Evolutionary conservation across 2,329 filamentous ascomycete genomes (phyloP), one percentile per base, ranked within the genome.

Genomic region (Aspergillus pseudoviridinutans): DNA sequence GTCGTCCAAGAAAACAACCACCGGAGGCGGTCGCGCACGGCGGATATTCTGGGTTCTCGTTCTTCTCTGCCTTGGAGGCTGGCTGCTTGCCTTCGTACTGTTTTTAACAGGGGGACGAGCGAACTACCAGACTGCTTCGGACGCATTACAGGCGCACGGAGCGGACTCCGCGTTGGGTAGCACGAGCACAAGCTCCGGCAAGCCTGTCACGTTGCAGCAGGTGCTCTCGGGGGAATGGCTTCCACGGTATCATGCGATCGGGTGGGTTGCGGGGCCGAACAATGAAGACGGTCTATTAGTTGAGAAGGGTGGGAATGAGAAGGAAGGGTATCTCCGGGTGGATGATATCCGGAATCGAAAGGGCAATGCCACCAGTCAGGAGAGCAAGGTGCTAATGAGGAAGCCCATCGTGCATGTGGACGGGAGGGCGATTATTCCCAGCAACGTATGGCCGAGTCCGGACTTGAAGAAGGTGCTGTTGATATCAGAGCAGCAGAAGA

Each of bases 391-490:
- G 0, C 78, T 99, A 66, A 96, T 99, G 86, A 84, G 91, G 73
- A 73, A 83, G 12, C 70, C 78, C 0, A 74, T 70, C 46, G 91
- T 99, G 66, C 71, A 78, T 20, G 87, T 87, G 56, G 80, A 80
- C 8, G 84, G 80, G 10, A 72, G 79, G 52, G 74, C 73, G 17
- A 78, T 91, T 63, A 71, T 68, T n/a, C 87, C 90, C 0, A 74
- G 74, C 14, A 80, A 83, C 64, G 84, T 86, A 3, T 87, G 84
- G 80, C 91, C 94, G 2, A 97, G 91, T 69, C 85, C 87, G 28
- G 85, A 97, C 71, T 81, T 96, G 72, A 91, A 87, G 67, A 93
- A 90, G 71, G 91, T 99, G 3, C 82, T 99, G 53, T 78, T 97
- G n/a, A 82, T 87, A 51, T 91, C 91, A 8, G 80, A 91, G 53